Evolutionary conservation across 352 stramenopile genomes (phyloP), one percentile per base, ranked within the genome.

Genomic region (Pythium guiyangense): DNA sequence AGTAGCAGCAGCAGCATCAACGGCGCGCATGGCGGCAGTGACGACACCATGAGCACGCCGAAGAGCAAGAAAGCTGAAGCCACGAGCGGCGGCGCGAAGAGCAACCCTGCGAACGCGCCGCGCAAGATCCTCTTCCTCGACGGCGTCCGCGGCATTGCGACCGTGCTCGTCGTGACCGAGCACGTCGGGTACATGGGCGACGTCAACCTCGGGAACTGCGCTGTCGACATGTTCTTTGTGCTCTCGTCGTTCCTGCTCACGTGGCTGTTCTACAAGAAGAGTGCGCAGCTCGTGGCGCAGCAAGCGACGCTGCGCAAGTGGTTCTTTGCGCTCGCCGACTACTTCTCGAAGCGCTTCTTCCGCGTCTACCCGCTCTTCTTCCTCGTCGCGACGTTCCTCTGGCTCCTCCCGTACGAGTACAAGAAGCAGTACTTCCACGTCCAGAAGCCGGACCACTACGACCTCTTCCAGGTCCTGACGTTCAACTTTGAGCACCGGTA

Each of bases 321-420:
- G 58, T 35, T 9, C 4, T 64, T 43, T 35, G 26, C 46, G 15
- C 37, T 76, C 26, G 17, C 37, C 14, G 72, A 83, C 62, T 82
- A 85, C 54, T 71, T 77, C 48, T 64, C 54, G 26, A 80, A 80
- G 45, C 74, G 72, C 0, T 77, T 85, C 48, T 73, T 85, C 17
- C 71, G 72, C 35, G 74, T 84, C 4, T 85, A 85, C 48, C 74
- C 74, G 52, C 56, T 85, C 12, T 85, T 85, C 39, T 58, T 56
- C n/a, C 0, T 69, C 27, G 57, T 66, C 17, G 72, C 70, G 9
- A 46, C 69, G 25, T 39, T 74, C 9, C 37, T 79, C 14, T 66
- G 52, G 17, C n/a, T 72, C 15, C 48, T 84, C 17, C 66, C 76
- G 8, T 57, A 82, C 62, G 80, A 85, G 54, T 71, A 74, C 48